phyloP scores from a whole-genome alignment of 306 rosid genomes.

The Vigna angularis region DNA sequence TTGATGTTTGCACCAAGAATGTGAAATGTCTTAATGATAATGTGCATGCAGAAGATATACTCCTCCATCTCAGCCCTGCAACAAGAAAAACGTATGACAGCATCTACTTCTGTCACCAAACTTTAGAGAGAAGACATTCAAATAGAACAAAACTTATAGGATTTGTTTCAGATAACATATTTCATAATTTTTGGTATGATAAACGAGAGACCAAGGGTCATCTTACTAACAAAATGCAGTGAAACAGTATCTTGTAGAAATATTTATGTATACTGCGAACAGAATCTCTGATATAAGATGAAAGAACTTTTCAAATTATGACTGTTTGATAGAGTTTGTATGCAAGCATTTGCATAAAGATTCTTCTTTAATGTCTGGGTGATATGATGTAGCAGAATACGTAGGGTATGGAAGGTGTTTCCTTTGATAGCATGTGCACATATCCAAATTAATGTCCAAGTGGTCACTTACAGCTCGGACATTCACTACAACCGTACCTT shows the following conservation, averaged over 20 bases:
- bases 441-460: constrained; percentile 4
- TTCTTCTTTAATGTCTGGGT: neutral
- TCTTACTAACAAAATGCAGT: neutral
- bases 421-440: too few relatives aligned
- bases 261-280: too few relatives aligned
- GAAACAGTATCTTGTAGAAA: too few relatives aligned
- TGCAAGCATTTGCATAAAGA: neutral
- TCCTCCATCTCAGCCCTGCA: too few relatives aligned
- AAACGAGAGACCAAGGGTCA: neutral
- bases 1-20: neutral
- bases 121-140: neutral
- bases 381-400: neutral
- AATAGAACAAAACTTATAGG: neutral
- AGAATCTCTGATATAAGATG: too few relatives aligned
- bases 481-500: constrained; percentile 23
- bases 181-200: neutral
- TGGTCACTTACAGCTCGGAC: neutral
- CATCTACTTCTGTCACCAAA: neutral
- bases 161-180: neutral
- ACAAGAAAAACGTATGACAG: neutral
- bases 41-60: neutral
- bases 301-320: too few relatives aligned
- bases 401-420: neutral
- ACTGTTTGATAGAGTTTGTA: neutral
- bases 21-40: neutral